These are phyloP conservation scores for Blepharisma stoltei DNA, from an alignment of 73 alveolate genomes.

Conservation along the genomic window DNA sequence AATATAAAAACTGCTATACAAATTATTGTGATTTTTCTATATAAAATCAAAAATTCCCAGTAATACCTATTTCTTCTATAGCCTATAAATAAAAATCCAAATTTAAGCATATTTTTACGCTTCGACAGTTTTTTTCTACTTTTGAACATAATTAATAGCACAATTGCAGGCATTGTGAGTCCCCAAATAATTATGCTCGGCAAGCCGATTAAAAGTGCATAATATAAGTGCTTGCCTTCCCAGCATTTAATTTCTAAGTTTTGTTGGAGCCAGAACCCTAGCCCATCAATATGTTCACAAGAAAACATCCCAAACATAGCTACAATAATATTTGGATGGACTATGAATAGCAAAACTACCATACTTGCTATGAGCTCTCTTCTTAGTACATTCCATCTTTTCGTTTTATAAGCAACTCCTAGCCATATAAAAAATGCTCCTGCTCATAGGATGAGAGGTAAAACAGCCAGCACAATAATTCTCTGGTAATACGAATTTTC, in stretches of 20 bases:
- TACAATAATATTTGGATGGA: conserved; percentile 53
- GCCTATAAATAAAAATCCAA: conserved; percentile 65
- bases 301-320: conserved; percentile 44
- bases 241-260: conserved; percentile 43
- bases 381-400: neutral
- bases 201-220: conserved; percentile 32
- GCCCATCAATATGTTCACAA: conserved; percentile 42
- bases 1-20: neutral
- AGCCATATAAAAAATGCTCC: conserved; percentile 31
- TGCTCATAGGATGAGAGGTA: conserved; percentile 36
- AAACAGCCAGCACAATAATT: conserved; percentile 33
- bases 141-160: conserved; percentile 27
- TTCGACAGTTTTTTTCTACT: conserved; percentile 33
- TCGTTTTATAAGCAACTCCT: neutral
- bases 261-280: conserved; percentile 26
- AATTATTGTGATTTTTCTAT: conserved; percentile 29
- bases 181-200: conserved; percentile 56
- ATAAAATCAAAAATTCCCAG: conserved; percentile 58
- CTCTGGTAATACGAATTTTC: conserved; percentile 36
- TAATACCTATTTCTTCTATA: conserved; percentile 52
- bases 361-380: conserved; percentile 42
- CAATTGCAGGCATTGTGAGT: conserved; percentile 49
- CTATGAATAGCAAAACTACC: conserved; percentile 42
- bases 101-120: conserved; percentile 42
- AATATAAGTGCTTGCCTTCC: conserved; percentile 34